Conservation (phyloP, 202 grass and related monocot genomes). For the Alloteropsis angusta region DNA sequence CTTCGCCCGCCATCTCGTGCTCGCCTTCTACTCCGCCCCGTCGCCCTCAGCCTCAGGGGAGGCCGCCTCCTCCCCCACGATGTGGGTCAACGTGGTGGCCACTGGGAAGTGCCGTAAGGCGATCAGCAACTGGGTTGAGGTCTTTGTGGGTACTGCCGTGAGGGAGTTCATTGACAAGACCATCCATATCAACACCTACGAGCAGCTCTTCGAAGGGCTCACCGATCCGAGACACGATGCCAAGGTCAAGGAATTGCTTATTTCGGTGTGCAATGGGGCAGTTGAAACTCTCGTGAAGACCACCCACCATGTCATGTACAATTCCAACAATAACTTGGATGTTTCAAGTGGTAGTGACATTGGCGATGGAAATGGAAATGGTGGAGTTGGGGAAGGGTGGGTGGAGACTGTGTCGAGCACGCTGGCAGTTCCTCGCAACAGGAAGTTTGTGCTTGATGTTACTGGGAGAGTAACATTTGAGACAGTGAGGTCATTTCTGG, state of each 20-base stretch:
- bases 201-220: slow-evolving; percentile 79
- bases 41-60: slow-evolving; percentile 1
- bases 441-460: slow-evolving; percentile 83
- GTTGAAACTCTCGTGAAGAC: slow-evolving; percentile 90
- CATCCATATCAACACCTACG: slow-evolving; percentile 89
- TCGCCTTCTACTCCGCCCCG: slow-evolving; percentile 34
- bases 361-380: slow-evolving; percentile 1
- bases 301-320: slow-evolving; percentile 54
- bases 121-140: slow-evolving; percentile 44
- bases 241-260: slow-evolving; percentile 68
- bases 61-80: slow-evolving; percentile 11
- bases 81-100: slow-evolving; percentile 61
- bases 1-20: slow-evolving; percentile 60
- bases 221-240: slow-evolving; percentile 69
- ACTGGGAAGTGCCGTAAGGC: slow-evolving; percentile 40
- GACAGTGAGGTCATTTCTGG: slow-evolving; percentile 79
- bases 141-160: slow-evolving; percentile 64
- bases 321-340: not conserved
- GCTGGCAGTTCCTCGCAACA: slow-evolving; percentile 58
- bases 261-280: slow-evolving; percentile 65
- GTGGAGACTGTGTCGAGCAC: slow-evolving; percentile 60
- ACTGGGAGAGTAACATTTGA: slow-evolving; percentile 91
- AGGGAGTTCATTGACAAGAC: slow-evolving; percentile 87
- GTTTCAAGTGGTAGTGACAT: not conserved
- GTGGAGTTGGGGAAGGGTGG: slow-evolving; percentile 33